phyloP scores from a whole-genome alignment of 2,329 filamentous ascomycete genomes.

The Alternaria hordeiaustralica region DNA sequence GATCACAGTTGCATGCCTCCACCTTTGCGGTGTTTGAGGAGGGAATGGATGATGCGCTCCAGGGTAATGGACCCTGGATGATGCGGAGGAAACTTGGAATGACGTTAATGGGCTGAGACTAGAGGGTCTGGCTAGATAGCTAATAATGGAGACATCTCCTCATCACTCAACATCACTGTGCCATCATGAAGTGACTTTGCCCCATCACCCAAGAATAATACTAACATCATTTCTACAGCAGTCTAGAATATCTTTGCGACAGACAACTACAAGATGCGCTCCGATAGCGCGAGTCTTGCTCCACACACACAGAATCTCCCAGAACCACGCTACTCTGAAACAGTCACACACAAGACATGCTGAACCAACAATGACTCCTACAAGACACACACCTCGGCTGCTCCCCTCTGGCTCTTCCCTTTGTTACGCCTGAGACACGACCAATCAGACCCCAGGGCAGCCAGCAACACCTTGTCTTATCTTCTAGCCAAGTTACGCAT shows the following conservation, averaged over 20 bases:
- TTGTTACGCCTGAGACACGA: constrained; percentile 15
- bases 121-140: constrained; percentile 10
- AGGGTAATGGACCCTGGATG: constrained; percentile 10
- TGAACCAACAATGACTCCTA: constrained; percentile 1
- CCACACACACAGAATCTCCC: neutral
- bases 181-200: constrained; percentile 19
- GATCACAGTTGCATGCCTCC: constrained; percentile 14
- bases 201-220: constrained; percentile 10
- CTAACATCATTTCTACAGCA: neutral
- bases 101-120: constrained; percentile 9
- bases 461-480: constrained; percentile 8
- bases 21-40: constrained; percentile 23
- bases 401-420: constrained; percentile 9
- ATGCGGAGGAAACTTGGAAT: constrained; percentile 13
- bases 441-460: constrained; percentile 3
- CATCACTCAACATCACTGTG: constrained; percentile 16
- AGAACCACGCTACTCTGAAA: constrained; percentile 12
- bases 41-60: constrained; percentile 16
- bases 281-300: neutral
- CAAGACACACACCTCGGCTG: constrained; percentile 4
- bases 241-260: neutral
- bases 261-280: neutral
- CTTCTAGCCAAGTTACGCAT: constrained; percentile 11
- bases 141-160: constrained; percentile 14
- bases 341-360: constrained; percentile 17